Evolutionary conservation across 148 eudicot genomes (phyloP).

Genomic region (Vaccinium myrtillus): DNA sequence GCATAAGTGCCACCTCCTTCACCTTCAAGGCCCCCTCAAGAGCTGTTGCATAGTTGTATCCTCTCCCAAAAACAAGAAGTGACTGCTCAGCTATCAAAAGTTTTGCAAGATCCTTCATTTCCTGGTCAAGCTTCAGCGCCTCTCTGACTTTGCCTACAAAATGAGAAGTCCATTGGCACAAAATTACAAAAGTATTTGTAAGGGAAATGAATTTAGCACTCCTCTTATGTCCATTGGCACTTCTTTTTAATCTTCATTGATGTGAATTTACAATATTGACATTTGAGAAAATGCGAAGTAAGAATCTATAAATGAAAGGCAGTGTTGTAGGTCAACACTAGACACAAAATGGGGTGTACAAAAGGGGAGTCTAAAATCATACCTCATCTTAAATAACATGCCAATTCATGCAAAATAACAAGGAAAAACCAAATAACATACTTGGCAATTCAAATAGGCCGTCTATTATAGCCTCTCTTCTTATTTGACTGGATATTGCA

Average conservation of each 20-base stretch:
- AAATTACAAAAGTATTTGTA: neutral
- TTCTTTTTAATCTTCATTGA: neutral
- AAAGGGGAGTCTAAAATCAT: slow-evolving; percentile 18
- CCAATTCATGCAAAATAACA: neutral
- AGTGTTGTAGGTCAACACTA: neutral
- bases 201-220: neutral
- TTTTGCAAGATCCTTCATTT: slow-evolving; percentile 91
- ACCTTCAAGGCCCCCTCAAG: slow-evolving; percentile 97
- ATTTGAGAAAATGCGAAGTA: neutral
- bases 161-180: neutral
- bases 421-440: slow-evolving; percentile 29
- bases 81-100: slow-evolving; percentile 81
- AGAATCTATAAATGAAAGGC: neutral
- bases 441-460: slow-evolving; percentile 86
- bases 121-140: slow-evolving; percentile 84
- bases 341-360: neutral
- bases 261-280: neutral
- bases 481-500: slow-evolving; percentile 70
- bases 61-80: slow-evolving; percentile 96
- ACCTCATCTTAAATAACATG: slow-evolving; percentile 33
- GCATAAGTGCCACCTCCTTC: slow-evolving; percentile 96
- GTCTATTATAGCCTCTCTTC: slow-evolving; percentile 83
- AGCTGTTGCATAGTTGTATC: slow-evolving; percentile 96
- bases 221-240: neutral
- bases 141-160: slow-evolving; percentile 73